Percentiles rank a stretch among this genome's conserved stretches.
These are phyloP conservation scores for Aspergillus felis DNA, from an alignment of 2,329 filamentous ascomycete genomes.

Conservation along the genomic window DNA sequence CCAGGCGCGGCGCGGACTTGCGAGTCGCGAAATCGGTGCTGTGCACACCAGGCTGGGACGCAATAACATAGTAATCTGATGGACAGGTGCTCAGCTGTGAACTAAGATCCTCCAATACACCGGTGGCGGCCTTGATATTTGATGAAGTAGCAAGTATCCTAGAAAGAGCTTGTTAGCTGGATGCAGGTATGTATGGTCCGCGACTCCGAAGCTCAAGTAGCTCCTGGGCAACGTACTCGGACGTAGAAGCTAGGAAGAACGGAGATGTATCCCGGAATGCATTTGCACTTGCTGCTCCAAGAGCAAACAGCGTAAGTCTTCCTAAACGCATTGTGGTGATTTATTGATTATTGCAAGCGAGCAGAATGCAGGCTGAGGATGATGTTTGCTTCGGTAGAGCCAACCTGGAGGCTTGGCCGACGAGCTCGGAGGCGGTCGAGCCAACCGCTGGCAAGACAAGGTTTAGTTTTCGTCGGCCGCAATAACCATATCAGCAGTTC, in stretches of 20 bases:
- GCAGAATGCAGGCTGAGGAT: conserved; percentile 8
- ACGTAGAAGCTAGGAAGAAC: conserved; percentile 81
- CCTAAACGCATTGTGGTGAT: conserved; percentile 40
- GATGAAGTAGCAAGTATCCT: conserved; percentile 39
- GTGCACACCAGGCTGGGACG: conserved; percentile 72
- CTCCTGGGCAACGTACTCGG: conserved; percentile 57
- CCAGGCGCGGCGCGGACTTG: conserved; percentile 52
- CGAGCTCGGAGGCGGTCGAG: conserved; percentile 35
- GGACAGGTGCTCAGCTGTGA: conserved; percentile 61
- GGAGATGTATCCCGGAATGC: conserved; percentile 86
- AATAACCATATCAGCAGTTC: conserved; percentile 4
- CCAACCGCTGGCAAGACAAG: conserved; percentile 22
- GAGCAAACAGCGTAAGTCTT: conserved; percentile 45
- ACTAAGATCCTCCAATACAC: conserved; percentile 41
- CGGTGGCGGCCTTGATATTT: conserved; percentile 42
- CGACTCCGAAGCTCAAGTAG: conserved; percentile 4
- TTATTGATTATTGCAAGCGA: conserved; percentile 10
- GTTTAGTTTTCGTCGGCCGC: conserved; percentile 20
- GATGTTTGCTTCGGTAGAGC: conserved; percentile 18
- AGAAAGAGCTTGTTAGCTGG: conserved; percentile 24
- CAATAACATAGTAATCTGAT: conserved; percentile 70
- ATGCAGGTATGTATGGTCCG: background rate
- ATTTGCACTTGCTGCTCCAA: conserved; percentile 56
- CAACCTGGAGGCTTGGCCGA: conserved; percentile 18
- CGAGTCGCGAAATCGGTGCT: conserved; percentile 61